Evolutionary conservation across 2,329 filamentous ascomycete species (phyloP).

Genomic region (Curvularia hawaiiensis): DNA sequence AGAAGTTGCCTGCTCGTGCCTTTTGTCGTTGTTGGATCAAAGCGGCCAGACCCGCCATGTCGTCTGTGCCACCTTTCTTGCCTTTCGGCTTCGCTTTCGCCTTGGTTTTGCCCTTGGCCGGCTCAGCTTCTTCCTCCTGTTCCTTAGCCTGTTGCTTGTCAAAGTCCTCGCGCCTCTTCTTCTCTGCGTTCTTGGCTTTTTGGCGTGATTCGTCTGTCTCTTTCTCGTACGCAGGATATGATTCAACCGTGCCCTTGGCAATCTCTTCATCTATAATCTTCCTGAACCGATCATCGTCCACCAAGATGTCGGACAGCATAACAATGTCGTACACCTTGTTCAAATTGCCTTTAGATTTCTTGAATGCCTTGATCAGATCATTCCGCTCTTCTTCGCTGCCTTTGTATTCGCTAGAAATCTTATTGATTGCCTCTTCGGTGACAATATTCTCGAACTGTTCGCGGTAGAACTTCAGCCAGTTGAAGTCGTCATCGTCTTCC

Average conservation of each 20-base stretch:
- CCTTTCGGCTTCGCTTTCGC: slow-evolving; percentile 53
- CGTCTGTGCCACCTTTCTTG: slow-evolving; percentile 39
- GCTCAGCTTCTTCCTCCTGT: slow-evolving; percentile 61
- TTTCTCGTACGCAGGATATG: slow-evolving; percentile 71
- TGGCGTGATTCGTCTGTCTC: slow-evolving; percentile 56
- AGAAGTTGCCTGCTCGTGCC: slow-evolving; percentile 42
- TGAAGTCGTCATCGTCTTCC: slow-evolving; percentile 73
- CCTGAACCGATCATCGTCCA: slow-evolving; percentile 86
- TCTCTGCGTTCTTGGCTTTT: slow-evolving; percentile 42
- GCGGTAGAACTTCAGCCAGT: slow-evolving; percentile 89
- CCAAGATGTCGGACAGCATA: slow-evolving; percentile 82
- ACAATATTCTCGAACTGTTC: slow-evolving; percentile 81
- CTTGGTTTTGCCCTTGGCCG: slow-evolving; percentile 36
- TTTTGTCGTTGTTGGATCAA: slow-evolving; percentile 46
- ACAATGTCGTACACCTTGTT: slow-evolving; percentile 77
- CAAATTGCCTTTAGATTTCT: slow-evolving; percentile 74
- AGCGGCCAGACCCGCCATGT: slow-evolving; percentile 45
- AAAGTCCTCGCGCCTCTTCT: slow-evolving; percentile 47
- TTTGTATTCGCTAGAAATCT: slow-evolving; percentile 80
- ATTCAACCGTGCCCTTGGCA: slow-evolving; percentile 66
- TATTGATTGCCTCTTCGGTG: slow-evolving; percentile 73
- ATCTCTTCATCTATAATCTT: slow-evolving; percentile 83
- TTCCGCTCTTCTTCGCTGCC: slow-evolving; percentile 81
- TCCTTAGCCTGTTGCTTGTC: slow-evolving; percentile 56
- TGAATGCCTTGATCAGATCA: slow-evolving; percentile 79